Conservation (phyloP, 2,329 filamentous ascomycete species). For the Aureobasidium pullulans region DNA sequence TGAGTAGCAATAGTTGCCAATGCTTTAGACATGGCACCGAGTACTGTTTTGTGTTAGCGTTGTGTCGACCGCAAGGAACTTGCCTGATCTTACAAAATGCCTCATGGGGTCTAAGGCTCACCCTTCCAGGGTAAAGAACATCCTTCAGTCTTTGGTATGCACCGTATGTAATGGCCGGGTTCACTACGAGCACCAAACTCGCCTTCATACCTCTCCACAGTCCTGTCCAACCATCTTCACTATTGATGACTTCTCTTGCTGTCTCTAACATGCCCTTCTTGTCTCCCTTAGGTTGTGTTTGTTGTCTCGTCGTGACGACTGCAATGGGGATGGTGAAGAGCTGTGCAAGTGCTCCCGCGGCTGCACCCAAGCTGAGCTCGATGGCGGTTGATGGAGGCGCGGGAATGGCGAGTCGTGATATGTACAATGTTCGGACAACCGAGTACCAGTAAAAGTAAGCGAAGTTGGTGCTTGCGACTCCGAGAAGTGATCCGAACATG, state of each 20-base stretch:
- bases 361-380: conserved; percentile 77
- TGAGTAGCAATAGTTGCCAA: conserved; percentile 88
- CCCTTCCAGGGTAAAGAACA: conserved; percentile 67
- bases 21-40: conserved; percentile 88
- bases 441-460: conserved; percentile 99
- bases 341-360: conserved; percentile 85
- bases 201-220: conserved; percentile 95
- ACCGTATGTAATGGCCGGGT: conserved; percentile 95
- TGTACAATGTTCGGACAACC: conserved; percentile 72
- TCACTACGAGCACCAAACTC: conserved; percentile 88
- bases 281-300: conserved; percentile 79
- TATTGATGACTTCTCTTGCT: conserved; percentile 77
- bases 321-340: conserved; percentile 94
- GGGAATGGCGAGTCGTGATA: conserved; percentile 37
- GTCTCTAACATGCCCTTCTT: conserved; percentile 83
- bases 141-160: conserved; percentile 86
- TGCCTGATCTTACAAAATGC: conserved; percentile 71
- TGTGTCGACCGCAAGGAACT: not conserved
- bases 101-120: conserved; percentile 71
- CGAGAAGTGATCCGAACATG: conserved; percentile 76
- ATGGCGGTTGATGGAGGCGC: conserved; percentile 66
- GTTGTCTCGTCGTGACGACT: conserved; percentile 90
- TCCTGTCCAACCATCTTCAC: conserved; percentile 81
- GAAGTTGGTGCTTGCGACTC: conserved; percentile 95
- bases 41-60: conserved; percentile 41